Evolutionary conservation across 2,329 filamentous ascomycete genomes (phyloP).

Genomic region (Aspergillus oerlinghausenensis): DNA sequence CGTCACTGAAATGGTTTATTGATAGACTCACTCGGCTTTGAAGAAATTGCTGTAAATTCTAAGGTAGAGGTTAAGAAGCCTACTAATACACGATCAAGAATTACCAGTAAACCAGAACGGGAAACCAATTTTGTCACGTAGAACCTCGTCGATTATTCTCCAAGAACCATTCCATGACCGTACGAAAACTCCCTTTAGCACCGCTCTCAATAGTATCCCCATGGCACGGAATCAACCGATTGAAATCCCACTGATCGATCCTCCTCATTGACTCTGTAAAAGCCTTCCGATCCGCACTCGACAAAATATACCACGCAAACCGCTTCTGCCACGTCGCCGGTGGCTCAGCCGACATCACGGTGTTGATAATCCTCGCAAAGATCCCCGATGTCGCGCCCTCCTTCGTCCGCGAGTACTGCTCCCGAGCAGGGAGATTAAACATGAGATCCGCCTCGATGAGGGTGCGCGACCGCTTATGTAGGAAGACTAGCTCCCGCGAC

Average conservation of each 20-base stretch:
- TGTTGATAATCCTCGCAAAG: constrained; percentile 54
- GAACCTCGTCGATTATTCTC: constrained; percentile 26
- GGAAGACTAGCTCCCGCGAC: constrained; percentile 85
- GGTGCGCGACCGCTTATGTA: constrained; percentile 71
- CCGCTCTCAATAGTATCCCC: constrained; percentile 77
- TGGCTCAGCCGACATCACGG: constrained; percentile 55
- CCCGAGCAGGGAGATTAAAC: constrained; percentile 82
- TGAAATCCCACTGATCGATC: constrained; percentile 79
- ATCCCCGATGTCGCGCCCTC: constrained; percentile 54
- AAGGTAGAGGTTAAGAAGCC: not conserved
- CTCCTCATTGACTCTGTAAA: constrained; percentile 66
- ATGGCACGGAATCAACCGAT: constrained; percentile 83
- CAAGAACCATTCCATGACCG: constrained; percentile 81
- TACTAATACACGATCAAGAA: not conserved
- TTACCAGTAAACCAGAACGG: not conserved
- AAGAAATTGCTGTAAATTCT: not conserved
- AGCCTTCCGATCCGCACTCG: constrained; percentile 56
- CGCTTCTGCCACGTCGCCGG: constrained; percentile 70
- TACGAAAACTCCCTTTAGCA: constrained; percentile 71
- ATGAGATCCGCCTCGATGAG: constrained; percentile 86
- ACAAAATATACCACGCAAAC: constrained; percentile 73
- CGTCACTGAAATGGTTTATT: not conserved
- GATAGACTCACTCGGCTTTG: not conserved
- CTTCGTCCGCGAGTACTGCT: constrained; percentile 68
- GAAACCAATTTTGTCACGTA: constrained; percentile 1